These are phyloP conservation scores for Claviceps lovelessii DNA, from an alignment of 2,329 filamentous ascomycete species.

Conservation along the genomic window DNA sequence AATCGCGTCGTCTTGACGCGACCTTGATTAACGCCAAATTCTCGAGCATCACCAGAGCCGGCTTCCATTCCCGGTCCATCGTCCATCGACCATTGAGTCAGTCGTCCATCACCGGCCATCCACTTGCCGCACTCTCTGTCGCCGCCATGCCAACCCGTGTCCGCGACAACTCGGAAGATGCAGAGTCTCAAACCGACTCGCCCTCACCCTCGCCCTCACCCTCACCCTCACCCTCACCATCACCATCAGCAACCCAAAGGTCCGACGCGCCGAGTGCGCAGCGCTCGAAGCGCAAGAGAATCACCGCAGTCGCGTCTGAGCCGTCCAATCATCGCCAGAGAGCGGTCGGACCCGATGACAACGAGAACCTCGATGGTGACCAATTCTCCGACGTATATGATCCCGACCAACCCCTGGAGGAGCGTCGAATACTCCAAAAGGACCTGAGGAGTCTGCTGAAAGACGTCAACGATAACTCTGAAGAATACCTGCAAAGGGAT, in stretches of 20 bases:
- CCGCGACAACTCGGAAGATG: constrained; percentile 8
- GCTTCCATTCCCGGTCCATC: not conserved
- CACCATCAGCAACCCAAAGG: constrained; percentile 11
- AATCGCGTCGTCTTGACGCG: not conserved
- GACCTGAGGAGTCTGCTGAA: constrained; percentile 54
- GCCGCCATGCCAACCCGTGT: constrained; percentile 13
- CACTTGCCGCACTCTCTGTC: too few species aligned
- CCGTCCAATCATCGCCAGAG: constrained; percentile 12
- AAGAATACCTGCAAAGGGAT: constrained; percentile 53
- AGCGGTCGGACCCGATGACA: constrained; percentile 8
- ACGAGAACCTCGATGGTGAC: constrained; percentile 6
- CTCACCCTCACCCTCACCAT: constrained; percentile 10
- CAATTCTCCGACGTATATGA: constrained; percentile 46
- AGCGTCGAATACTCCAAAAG: constrained; percentile 57
- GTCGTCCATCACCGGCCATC: too few species aligned
- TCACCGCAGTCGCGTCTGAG: constrained; percentile 10
- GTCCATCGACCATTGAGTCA: not conserved
- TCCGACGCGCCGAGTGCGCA: constrained; percentile 10
- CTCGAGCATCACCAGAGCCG: not conserved
- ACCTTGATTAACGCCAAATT: not conserved
- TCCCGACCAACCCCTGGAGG: constrained; percentile 64
- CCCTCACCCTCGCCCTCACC: constrained; percentile 10
- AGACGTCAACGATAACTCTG: constrained; percentile 49
- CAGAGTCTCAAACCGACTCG: constrained; percentile 7
- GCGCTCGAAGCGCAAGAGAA: constrained; percentile 20